Evolutionary conservation across 2,329 filamentous ascomycete species (phyloP).

Genomic region (Aureobasidium lini): DNA sequence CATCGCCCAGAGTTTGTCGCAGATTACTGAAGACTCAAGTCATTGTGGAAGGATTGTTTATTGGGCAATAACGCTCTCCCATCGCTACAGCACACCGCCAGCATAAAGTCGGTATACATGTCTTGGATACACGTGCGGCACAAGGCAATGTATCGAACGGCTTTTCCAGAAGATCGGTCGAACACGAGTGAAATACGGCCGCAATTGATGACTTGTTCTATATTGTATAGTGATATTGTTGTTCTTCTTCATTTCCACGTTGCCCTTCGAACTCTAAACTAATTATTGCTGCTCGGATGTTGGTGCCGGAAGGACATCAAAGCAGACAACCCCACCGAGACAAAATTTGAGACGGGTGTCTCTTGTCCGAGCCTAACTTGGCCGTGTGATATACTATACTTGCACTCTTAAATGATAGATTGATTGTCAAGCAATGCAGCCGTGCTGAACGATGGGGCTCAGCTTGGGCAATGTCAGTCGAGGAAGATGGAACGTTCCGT

Average conservation of each 20-base stretch:
- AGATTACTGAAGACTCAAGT: background rate
- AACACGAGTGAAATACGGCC: constrained; percentile 9
- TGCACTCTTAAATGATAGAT: background rate
- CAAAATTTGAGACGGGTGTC: background rate
- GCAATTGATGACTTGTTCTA: background rate
- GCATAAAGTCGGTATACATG: background rate
- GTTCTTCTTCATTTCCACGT: constrained; percentile 10
- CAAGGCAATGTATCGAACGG: constrained; percentile 11
- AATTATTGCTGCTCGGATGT: background rate
- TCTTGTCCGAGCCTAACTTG: background rate
- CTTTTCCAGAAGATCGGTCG: constrained; percentile 11
- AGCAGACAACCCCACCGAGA: background rate
- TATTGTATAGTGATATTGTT: constrained; percentile 10
- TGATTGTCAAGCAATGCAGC: background rate
- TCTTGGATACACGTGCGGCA: constrained; percentile 9
- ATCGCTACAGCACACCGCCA: background rate
- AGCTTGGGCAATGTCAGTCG: background rate
- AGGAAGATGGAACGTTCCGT: background rate
- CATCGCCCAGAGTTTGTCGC: constrained; percentile 1
- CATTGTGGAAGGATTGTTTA: background rate
- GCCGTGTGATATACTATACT: background rate
- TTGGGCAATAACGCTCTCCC: constrained; percentile 1
- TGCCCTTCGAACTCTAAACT: background rate
- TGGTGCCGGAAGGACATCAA: background rate
- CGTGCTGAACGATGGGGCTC: background rate